Evolutionary conservation across 73 alveolate species (phyloP), one percentile per base, ranked within the genome.

Genomic region (Effrenium voratum): DNA sequence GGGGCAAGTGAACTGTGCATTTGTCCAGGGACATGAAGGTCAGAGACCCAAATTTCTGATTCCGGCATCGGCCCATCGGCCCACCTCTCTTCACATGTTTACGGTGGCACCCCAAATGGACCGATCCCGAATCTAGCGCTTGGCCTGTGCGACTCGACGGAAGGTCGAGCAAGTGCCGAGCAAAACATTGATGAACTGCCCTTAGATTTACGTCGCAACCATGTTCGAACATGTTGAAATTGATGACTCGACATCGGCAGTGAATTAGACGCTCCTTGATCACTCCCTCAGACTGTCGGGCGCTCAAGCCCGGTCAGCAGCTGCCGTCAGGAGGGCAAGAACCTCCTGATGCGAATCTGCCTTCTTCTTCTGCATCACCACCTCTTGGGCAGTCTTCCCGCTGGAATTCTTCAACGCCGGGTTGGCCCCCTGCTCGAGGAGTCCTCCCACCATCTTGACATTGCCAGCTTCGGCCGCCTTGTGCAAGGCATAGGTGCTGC

Each of bases 331-430:
- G 72, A 90, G 75, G 41, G 80, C 68, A 38, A 90, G 46, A 30
- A 34, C 97, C 97, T 90, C 97, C 87, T 90, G 66, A 87, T 90
- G 97, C 5, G 97, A 90, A 55, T 90, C 97, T 19, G 88, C 97
- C 83, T 90, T 90, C 73, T 90, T 90, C 97, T 90, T 90, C 97
- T 68, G 75, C 86, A 90, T 68, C 57, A 90, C 97, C 46, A 90
- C 97, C 97, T 90, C 88, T 76, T 68, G 97, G 16, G 97, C 97
- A 34, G 97, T 90, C 88, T 90, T 66, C 77, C 97, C 97, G 22
- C 88, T 38, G 34, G 97, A 90, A 46, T 90, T 90, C 87, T 90
- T 90, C 87, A 60, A 76, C 8, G 97, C 72, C 3, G 97, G 97
- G 87, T 90, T 90, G 72, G 97, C 97, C 5, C 97, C 97, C 59